Conservation (phyloP, 768 basidiomycete genomes). For the Scleroderma bovista region DNA sequence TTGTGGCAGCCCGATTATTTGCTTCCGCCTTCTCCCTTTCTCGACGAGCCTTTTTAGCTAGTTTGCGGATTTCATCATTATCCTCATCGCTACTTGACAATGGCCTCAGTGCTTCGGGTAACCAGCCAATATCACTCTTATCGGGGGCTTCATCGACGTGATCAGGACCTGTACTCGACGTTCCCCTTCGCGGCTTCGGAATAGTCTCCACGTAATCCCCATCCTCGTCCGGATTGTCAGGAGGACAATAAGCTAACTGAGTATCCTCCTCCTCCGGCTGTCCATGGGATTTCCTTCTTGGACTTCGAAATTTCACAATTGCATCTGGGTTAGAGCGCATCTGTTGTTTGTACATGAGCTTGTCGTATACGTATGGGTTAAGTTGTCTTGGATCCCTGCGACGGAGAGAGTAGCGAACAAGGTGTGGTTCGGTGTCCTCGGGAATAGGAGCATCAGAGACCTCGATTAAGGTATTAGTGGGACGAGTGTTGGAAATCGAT, state of each 20-base stretch:
- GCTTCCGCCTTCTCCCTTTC: constrained; percentile 21
- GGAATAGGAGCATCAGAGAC: constrained; percentile 4
- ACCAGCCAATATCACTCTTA: constrained; percentile 13
- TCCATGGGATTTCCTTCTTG: constrained; percentile 19
- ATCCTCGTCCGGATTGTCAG: constrained; percentile 19
- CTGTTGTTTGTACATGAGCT: constrained; percentile 43
- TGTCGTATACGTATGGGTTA: constrained; percentile 58
- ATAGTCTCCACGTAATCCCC: constrained; percentile 20
- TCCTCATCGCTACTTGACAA: constrained; percentile 41
- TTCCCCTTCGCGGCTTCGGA: constrained; percentile 8
- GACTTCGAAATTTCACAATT: constrained; percentile 47
- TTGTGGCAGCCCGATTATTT: constrained; percentile 12
- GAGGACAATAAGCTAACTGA: constrained; percentile 24
- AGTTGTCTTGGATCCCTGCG: constrained; percentile 49
- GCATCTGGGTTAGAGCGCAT: constrained; percentile 60
- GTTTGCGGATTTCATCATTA: constrained; percentile 26
- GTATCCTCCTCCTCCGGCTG: constrained; percentile 27
- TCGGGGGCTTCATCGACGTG: neutral
- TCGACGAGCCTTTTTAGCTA: constrained; percentile 31
- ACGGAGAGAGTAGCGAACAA: constrained; percentile 50
- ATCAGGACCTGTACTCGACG: neutral
- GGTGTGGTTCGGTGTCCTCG: constrained; percentile 10
- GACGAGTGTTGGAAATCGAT: neutral
- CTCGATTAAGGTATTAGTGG: neutral
- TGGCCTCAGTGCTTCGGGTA: constrained; percentile 34